Base-by-base conservation (phyloP, 1,284 basidiomycete species). In the Melampsora medusae region DNA sequence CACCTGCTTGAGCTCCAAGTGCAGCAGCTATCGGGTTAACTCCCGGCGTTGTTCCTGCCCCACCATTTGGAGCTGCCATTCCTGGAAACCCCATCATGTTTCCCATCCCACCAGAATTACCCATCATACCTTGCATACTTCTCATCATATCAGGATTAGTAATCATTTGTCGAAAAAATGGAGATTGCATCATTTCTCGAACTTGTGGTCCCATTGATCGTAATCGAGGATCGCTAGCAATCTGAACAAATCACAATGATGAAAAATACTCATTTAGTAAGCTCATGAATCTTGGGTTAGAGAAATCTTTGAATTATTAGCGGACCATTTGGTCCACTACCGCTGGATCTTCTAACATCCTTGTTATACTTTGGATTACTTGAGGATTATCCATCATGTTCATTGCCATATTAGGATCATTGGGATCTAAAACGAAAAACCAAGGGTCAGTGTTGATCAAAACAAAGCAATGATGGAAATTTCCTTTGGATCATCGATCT, bases 201-300 rank as follows among this genome's bases (percentile, higher is more conserved):
- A 93, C 88, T 81, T 92, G 90, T 0, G 92, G 92, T 4, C 87
- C 91, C 89, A 93, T 90, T 0, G 85, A 84, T 1, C 87, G 86
- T 22, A 95, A 86, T 81, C 93, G 90, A 0, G 93, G 93, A 83
- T 93, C 92, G 60, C 86, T 87, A 0, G 89, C 87, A 80, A 96
- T 90, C 78, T 80, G 80, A 93, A 86, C 19, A 48, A 53, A 33
- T 25, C 35, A 22, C 59, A 61, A 46, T 66, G n/a, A 28, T 33
- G 22, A 31, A 25, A n/a, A 59, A 35, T 25, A 19, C 3, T 2
- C 12, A 17, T 31, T n/a, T 16, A 12, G 4, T 59, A 31, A 22
- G 56, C 14, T 16, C n/a, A 22, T 59, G 17, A 4, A 31, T 59
- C 17, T 17, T 31, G 22, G 9, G 38, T 7, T 48, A 33, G 35